Percentiles rank a stretch among this genome's conserved stretches.
Evolutionary conservation across 106 monocot species (phyloP).

Genomic region (Hemerocallis citrina): DNA sequence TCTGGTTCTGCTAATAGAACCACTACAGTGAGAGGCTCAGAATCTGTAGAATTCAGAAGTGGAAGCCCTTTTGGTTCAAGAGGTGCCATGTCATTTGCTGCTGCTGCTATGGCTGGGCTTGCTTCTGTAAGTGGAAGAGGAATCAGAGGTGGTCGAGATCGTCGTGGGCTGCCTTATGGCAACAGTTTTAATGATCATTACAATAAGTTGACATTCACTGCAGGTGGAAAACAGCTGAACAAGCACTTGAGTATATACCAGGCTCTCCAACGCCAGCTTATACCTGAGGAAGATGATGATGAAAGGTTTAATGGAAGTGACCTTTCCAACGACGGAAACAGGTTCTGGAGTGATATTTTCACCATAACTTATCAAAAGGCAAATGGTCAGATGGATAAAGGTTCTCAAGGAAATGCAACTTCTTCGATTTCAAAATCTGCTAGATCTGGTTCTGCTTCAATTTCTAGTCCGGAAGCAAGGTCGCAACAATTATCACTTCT

Average conservation of each 20-base stretch:
- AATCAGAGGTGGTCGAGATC: slow-evolving; percentile 66
- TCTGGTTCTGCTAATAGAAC: slow-evolving; percentile 51
- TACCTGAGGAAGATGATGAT: slow-evolving; percentile 72
- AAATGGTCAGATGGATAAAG: slow-evolving; percentile 50
- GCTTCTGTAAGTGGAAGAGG: slow-evolving; percentile 80
- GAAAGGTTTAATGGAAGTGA: slow-evolving; percentile 56
- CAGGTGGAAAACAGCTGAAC: slow-evolving; percentile 76
- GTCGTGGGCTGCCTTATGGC: slow-evolving; percentile 30
- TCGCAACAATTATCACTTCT: slow-evolving; percentile 66
- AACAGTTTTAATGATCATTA: slow-evolving; percentile 38
- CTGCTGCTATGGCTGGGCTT: slow-evolving; percentile 95
- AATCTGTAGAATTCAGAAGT: slow-evolving; percentile 50
- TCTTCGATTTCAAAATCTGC: slow-evolving; percentile 24
- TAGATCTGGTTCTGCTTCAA: slow-evolving; percentile 43
- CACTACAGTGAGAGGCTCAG: slow-evolving; percentile 21
- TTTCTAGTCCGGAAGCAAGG: slow-evolving; percentile 25
- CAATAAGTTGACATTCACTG: slow-evolving; percentile 78
- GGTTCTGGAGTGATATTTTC: slow-evolving; percentile 84
- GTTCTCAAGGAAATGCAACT: slow-evolving; percentile 34
- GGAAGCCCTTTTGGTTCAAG: slow-evolving; percentile 65
- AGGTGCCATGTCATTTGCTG: slow-evolving; percentile 94
- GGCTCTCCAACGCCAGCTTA: slow-evolving; percentile 84
- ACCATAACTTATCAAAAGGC: slow-evolving; percentile 92
- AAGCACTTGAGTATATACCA: slow-evolving; percentile 91
- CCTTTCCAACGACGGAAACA: slow-evolving; percentile 57